phyloP scores from a whole-genome alignment of 108 stramenopile species.

The Pseudonitzschia delicatissima region DNA sequence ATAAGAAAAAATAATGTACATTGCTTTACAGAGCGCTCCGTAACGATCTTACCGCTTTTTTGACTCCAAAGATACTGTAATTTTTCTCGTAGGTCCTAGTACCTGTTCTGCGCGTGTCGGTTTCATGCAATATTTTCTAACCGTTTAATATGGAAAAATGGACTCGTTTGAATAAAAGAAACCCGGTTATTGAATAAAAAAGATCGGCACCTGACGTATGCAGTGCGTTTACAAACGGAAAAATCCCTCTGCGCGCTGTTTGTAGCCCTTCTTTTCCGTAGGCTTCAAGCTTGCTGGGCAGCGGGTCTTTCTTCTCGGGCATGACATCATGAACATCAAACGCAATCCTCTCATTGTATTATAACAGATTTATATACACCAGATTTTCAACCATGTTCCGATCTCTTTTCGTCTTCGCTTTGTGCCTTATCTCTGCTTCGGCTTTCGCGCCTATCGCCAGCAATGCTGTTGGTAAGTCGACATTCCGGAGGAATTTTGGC shows the following conservation, averaged over 20 bases:
- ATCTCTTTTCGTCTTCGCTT: slow-evolving; percentile 66
- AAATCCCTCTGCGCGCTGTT: background rate
- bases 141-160: background rate
- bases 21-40: too few species aligned
- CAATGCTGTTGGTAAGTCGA: slow-evolving; percentile 51
- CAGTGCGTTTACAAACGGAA: background rate
- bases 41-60: too few species aligned
- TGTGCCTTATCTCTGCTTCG: slow-evolving; percentile 72
- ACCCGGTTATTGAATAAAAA: slow-evolving; percentile 2
- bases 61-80: too few species aligned
- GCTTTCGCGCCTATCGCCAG: slow-evolving; percentile 81
- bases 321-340: slow-evolving; percentile 10
- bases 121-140: too few species aligned
- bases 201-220: slow-evolving; percentile 15
- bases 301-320: background rate
- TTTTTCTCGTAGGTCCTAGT: too few species aligned
- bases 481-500: too few species aligned
- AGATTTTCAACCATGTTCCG: slow-evolving; percentile 48
- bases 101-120: too few species aligned
- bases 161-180: slow-evolving; percentile 1
- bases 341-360: background rate
- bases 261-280: background rate
- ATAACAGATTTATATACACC: slow-evolving; percentile 2
- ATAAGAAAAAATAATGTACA: too few species aligned
- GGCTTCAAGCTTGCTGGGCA: background rate